Conservation (phyloP, 805 yeast genomes). For the Spathaspora sp. region DNA sequence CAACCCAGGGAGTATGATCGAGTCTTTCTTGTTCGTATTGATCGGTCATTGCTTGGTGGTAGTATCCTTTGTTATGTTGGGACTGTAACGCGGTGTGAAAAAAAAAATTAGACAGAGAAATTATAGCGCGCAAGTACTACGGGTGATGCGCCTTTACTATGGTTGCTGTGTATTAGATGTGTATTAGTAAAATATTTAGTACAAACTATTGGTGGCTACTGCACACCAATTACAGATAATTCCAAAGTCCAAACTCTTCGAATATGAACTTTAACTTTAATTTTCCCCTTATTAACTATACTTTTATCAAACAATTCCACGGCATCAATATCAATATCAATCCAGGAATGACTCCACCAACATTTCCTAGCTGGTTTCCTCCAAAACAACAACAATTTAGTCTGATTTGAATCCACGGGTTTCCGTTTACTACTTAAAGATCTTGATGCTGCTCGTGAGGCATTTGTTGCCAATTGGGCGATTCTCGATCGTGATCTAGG, state of each 20-base stretch:
- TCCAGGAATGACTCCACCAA: conserved; percentile 84
- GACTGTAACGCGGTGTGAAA: not conserved
- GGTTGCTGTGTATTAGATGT: not conserved
- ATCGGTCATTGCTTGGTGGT: conserved; percentile 2
- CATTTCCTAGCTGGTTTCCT: conserved; percentile 97
- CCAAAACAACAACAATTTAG: conserved; percentile 86
- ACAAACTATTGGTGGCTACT: conserved; percentile 21
- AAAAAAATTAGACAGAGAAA: not conserved
- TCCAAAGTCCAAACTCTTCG: conserved; percentile 97
- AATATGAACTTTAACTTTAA: conserved; percentile 66
- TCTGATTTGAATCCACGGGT: conserved; percentile 35
- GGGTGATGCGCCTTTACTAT: not conserved
- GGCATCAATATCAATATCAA: conserved; percentile 40
- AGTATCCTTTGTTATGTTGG: no score
- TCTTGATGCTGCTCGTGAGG: conserved; percentile 53
- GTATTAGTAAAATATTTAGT: not conserved
- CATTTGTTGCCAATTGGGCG: conserved; percentile 55
- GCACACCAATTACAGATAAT: conserved; percentile 83
- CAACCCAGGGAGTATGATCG: conserved; percentile 84
- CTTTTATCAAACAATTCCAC: conserved; percentile 13
- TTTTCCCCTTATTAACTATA: conserved; percentile 5
- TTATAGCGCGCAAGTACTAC: not conserved
- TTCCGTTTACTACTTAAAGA: conserved; percentile 41
- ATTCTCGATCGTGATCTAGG: conserved; percentile 51
- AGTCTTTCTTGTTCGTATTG: conserved; percentile 38